Conservation (phyloP, 495 filamentous ascomycete species). For the Aspergillus sparsus region DNA sequence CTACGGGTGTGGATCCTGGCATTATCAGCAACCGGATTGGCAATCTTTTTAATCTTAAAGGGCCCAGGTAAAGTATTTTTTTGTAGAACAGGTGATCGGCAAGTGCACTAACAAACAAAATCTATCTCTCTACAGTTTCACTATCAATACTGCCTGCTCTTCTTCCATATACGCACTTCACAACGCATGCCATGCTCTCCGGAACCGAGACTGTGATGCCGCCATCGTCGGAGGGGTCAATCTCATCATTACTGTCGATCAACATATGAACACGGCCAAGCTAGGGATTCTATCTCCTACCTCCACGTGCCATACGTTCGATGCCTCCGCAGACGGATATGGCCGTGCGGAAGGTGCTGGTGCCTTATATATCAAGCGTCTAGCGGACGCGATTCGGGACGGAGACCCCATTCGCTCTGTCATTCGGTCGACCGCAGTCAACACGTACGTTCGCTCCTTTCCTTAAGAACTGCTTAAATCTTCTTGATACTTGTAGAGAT, state of each 20-base stretch:
- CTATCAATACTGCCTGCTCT: conserved; percentile 43
- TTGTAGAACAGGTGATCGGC: too few relatives aligned
- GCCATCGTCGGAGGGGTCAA: conserved; percentile 44
- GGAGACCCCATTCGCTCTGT: conserved; percentile 37
- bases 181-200: conserved; percentile 28
- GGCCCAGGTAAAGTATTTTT: conserved; percentile 26
- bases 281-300: conserved; percentile 20
- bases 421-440: conserved; percentile 34
- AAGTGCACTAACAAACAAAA: too few relatives aligned
- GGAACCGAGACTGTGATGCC: conserved; percentile 30
- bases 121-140: too few relatives aligned
- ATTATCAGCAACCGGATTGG: conserved; percentile 38
- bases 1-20: conserved; percentile 17
- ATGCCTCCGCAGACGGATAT: conserved; percentile 36
- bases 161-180: conserved; percentile 36
- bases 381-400: conserved; percentile 33
- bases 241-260: conserved; percentile 33
- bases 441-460: too few relatives aligned
- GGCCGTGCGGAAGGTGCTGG: too few relatives aligned
- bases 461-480: too few relatives aligned
- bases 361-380: conserved; percentile 36
- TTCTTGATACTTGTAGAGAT: too few relatives aligned
- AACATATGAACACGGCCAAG: conserved; percentile 27
- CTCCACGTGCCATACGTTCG: conserved; percentile 55
- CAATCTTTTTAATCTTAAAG: conserved; percentile 38